Base-by-base conservation (phyloP, 1,284 basidiomycete genomes). In the Naganishia cerealis region DNA sequence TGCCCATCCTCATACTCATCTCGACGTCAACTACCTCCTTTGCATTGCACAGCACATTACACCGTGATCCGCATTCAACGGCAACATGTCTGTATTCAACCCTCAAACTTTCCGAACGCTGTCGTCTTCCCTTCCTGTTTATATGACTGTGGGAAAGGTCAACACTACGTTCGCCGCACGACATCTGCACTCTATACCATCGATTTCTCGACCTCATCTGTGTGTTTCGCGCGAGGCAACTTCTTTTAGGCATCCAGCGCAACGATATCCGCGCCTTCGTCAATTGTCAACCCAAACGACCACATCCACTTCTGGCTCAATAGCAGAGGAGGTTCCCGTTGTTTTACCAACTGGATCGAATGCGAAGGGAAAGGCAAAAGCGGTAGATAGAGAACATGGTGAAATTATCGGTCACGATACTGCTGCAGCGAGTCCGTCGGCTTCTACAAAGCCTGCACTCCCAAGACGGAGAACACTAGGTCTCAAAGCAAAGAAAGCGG, bases 401-500 rank as follows among this genome's bases (percentile, higher is more conserved):
- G 61, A 63, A 18, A 63, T 63, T 38, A 63, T 63, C 33, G 61
- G 61, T 33, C 61, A 63, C 12, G 61, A 63, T n/a, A 40, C 42
- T 26, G n/a, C 39, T 18, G 10, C 55, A n/a, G 52, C 56, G n/a
- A 58, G 56, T 18, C 40, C 50, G 2, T 52, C 56, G 13, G 33
- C 65, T 1, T 53, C 56, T 26, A 57, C 55, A 18, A 67, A 53
- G 33, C 33, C 21, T 16, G 57, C 65, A 24, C 52, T 38, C 1
- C 57, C 71, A 39, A 69, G 71, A 67, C 68, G 72, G 66, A 71
- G 75, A 54, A 70, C 73, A 65, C 65, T 72, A 3, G 71, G 67
- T 9, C 70, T 93, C 71, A 85, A 87, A 69, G 84, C 91, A 0
- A 86, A 87, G 72, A 94, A 92, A 81, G 91, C 90, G 13, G 91